Evolutionary conservation across 306 rosid genomes (phyloP), one percentile per base, ranked within the genome.

Genomic region (Rosa rugosa): DNA sequence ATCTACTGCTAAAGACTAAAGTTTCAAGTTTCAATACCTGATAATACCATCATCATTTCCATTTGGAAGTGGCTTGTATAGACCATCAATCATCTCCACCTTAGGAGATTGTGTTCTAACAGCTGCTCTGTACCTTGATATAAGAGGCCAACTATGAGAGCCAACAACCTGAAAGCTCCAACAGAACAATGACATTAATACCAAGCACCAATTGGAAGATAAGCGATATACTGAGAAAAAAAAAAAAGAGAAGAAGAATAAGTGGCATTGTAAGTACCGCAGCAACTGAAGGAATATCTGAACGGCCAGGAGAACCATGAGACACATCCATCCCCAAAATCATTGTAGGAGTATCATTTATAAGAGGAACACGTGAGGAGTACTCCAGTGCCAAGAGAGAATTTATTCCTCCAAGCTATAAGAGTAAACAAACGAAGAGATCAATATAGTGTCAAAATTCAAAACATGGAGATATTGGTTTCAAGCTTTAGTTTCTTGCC

Each of bases 301-400:
- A 85, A 49, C 69, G 87, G 57, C 96, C 90, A 65, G 87, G 91
- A 74, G 95, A 86, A 46, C 90, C 88, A 63, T 92, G 99, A n/a
- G 98, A 95, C 40, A 92, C 98, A 80, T 92, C 99, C 93, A 95
- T 91, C 60, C 99, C 99, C 88, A 95, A 83, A 85, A 95, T 95
- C 90, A 95, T 71, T 11, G 99, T 95, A 47, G 99, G 96, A 71
- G 84, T 81, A 80, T 91, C 97, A 75, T 86, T 88, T 45, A 94
- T 81, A 41, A 91, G 54, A 38, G 98, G 98, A 83, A 95, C 81
- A 81, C 84, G 13, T 72, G 91, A 86, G 54, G 89, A 89, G 73
- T 85, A 83, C 87, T 95, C 99, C 16, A 91, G 67, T 77, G 90
- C 89, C 87, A 95, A 85, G 86, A 95, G 77, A 72, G 97, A 95